A percentile compares a stretch with the other conserved stretches of the same genome.
Evolutionary conservation across 345 rosid species (phyloP).

Genomic region (Sapria himalayana): DNA sequence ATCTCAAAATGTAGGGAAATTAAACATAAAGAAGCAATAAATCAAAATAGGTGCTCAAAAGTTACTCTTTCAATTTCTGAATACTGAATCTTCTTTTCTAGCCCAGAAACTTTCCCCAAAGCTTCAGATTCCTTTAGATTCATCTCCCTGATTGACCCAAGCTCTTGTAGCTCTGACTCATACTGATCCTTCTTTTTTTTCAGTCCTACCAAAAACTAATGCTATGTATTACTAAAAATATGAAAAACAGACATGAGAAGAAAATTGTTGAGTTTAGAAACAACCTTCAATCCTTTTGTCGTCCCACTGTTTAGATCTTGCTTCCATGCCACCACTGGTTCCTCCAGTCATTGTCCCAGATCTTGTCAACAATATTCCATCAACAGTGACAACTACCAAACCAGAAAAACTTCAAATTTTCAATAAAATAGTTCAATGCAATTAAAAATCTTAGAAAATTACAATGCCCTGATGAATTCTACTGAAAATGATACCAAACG

Average conservation of each 20-base stretch:
- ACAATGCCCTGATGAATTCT: no score
- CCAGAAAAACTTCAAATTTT: slow-evolving; percentile 7
- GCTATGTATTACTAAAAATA: neutral
- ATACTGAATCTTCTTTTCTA: slow-evolving; percentile 89
- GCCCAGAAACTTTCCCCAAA: slow-evolving; percentile 87
- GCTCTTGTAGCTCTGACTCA: slow-evolving; percentile 61
- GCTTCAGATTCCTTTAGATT: slow-evolving; percentile 78
- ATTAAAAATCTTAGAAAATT: no score
- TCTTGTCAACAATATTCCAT: slow-evolving; percentile 81
- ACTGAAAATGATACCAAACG: slow-evolving; percentile 4
- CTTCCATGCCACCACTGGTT: slow-evolving; percentile 97
- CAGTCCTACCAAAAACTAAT: slow-evolving; percentile 27
- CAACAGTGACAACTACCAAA: slow-evolving; percentile 76
- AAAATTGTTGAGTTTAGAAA: slow-evolving; percentile 6
- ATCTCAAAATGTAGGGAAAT: no score
- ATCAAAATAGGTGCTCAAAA: no score
- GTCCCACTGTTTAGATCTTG: slow-evolving; percentile 92
- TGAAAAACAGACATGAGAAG: neutral
- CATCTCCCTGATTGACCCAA: slow-evolving; percentile 92
- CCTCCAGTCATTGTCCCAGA: slow-evolving; percentile 99
- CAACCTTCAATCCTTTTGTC: slow-evolving; percentile 83
- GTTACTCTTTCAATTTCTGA: slow-evolving; percentile 87
- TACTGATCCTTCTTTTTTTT: slow-evolving; percentile 56
- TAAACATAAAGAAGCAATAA: no score
- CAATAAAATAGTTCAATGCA: no score